Evolutionary conservation across 1,284 basidiomycete species (phyloP).

Genomic region (Cerioporus squamosus): DNA sequence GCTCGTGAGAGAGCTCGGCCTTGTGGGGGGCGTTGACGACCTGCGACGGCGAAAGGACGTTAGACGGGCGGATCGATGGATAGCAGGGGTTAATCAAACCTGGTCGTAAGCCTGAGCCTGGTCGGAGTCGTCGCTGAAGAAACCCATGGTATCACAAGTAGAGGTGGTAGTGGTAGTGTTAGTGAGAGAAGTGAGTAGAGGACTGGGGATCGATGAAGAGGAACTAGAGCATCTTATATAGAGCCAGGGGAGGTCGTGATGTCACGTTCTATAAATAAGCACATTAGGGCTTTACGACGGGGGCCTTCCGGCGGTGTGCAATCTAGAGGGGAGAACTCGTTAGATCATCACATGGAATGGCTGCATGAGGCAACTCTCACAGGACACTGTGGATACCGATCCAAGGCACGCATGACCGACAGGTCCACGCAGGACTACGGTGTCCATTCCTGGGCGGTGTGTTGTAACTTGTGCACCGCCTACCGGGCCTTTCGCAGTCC

Average conservation of each 20-base stretch:
- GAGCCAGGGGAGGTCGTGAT: conserved; percentile 12
- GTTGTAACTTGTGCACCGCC: conserved; percentile 16
- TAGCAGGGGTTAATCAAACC: conserved; percentile 32
- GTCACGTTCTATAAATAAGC: conserved; percentile 23
- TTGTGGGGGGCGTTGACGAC: conserved; percentile 57
- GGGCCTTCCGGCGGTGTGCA: conserved; percentile 4
- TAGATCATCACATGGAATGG: conserved; percentile 23
- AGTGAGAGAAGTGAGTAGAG: conserved; percentile 23
- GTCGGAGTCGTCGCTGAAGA: conserved; percentile 53
- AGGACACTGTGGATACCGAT: conserved; percentile 2
- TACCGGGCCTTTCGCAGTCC: conserved; percentile 11
- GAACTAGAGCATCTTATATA: conserved; percentile 32
- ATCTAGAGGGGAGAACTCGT: conserved; percentile 1
- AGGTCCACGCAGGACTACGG: not conserved
- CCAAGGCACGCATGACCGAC: conserved; percentile 4
- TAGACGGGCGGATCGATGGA: not conserved
- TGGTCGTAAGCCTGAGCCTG: conserved; percentile 51
- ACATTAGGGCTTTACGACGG: conserved; percentile 4
- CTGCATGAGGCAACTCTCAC: conserved; percentile 10
- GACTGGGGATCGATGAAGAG: conserved; percentile 20
- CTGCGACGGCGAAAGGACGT: conserved; percentile 29
- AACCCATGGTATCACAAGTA: conserved; percentile 48
- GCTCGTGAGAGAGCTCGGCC: conserved; percentile 63
- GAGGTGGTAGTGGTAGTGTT: conserved; percentile 20
- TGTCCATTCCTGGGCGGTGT: conserved; percentile 7